Percentiles rank a stretch among this genome's conserved stretches.
phyloP scores from a whole-genome alignment of 306 rosid genomes.

The Morella rubra region DNA sequence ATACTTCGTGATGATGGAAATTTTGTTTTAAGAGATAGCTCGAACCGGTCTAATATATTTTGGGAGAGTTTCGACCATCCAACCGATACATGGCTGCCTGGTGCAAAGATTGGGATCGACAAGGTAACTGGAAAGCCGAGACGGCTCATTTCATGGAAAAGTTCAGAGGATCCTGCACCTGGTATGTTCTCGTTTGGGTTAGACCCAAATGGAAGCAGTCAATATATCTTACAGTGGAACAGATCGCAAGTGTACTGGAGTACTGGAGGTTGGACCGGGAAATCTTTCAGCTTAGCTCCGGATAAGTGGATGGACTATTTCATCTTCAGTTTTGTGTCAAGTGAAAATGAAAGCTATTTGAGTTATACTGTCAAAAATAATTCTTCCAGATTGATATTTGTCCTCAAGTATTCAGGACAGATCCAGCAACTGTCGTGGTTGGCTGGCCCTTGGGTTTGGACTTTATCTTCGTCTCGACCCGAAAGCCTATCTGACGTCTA shows the following conservation, averaged over 20 bases:
- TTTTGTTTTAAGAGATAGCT: neutral
- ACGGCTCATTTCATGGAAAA: constrained; percentile 53
- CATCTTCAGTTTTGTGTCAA: neutral
- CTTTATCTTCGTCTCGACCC: neutral
- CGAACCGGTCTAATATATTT: neutral
- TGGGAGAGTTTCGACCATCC: constrained; percentile 6
- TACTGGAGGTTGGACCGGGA: neutral
- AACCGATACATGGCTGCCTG: constrained; percentile 29
- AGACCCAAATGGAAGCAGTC: constrained; percentile 33
- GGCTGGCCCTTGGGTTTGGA: neutral
- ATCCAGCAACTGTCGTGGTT: neutral
- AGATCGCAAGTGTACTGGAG: neutral
- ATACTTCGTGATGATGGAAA: neutral
- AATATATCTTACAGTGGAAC: neutral
- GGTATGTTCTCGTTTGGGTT: constrained; percentile 45
- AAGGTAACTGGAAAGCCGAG: constrained; percentile 34
- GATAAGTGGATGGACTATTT: neutral
- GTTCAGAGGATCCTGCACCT: constrained; percentile 32
- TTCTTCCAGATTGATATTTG: neutral
- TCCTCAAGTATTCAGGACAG: neutral
- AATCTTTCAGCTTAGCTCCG: neutral
- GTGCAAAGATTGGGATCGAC: constrained; percentile 36
- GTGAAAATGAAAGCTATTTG: constrained; percentile 1
- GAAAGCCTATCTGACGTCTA: neutral
- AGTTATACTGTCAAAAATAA: neutral